These are phyloP conservation scores for Pugionium dolabratum DNA, from an alignment of 345 rosid species.

Conservation along the genomic window DNA sequence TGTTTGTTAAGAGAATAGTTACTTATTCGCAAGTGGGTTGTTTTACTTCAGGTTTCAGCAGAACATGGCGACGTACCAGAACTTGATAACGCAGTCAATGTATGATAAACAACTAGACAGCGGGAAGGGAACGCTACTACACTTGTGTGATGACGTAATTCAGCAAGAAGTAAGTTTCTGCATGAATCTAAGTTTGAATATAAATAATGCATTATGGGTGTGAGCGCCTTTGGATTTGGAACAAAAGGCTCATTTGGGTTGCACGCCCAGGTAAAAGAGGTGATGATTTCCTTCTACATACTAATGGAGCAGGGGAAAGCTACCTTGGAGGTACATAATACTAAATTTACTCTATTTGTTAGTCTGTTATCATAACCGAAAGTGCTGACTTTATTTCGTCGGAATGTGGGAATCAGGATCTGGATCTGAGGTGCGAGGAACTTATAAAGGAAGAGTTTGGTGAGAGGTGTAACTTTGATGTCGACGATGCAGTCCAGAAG, in stretches of 20 bases:
- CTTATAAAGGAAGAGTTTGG: slow-evolving; percentile 77
- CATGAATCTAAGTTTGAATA: neutral
- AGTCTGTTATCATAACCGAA: neutral
- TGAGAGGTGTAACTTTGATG: slow-evolving; percentile 85
- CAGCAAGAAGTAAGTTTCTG: slow-evolving; percentile 86
- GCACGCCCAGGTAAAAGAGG: slow-evolving; percentile 82
- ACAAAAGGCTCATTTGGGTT: slow-evolving; percentile 19
- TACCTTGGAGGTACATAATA: slow-evolving; percentile 60
- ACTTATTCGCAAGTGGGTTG: slow-evolving; percentile 23
- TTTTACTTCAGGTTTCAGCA: slow-evolving; percentile 66
- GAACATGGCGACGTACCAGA: slow-evolving; percentile 85
- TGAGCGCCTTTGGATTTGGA: slow-evolving; percentile 7
- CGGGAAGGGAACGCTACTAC: slow-evolving; percentile 94
- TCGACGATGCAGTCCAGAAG: slow-evolving; percentile 90
- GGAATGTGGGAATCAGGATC: slow-evolving; percentile 54
- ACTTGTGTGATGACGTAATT: slow-evolving; percentile 94
- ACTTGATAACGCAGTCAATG: slow-evolving; percentile 90
- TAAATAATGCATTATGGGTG: neutral
- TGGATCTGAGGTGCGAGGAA: slow-evolving; percentile 82
- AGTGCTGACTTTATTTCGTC: slow-evolving; percentile 16
- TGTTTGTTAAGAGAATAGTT: slow-evolving; percentile 4
- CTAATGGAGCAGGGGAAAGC: slow-evolving; percentile 98
- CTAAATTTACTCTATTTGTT: neutral
- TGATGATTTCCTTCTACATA: slow-evolving; percentile 81
- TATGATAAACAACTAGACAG: slow-evolving; percentile 97